Evolutionary conservation across 352 stramenopile species (phyloP).

Genomic region (Pythium volutum): DNA sequence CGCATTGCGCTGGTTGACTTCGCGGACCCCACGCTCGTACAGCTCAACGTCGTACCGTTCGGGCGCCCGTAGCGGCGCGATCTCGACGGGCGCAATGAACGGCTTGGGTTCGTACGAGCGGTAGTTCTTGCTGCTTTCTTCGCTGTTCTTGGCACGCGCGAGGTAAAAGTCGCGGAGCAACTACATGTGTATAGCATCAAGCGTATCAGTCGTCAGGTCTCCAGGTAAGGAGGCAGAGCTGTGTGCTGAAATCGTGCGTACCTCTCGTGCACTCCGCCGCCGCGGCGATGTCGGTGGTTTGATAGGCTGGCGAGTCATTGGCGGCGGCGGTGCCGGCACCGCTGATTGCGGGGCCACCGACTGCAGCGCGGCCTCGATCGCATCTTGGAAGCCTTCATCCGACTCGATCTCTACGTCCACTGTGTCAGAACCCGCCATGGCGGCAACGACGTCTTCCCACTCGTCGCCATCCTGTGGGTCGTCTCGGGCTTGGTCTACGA

Average conservation of each 20-base stretch:
- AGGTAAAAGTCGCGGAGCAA: conserved; percentile 56
- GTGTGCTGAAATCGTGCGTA: background rate
- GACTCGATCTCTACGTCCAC: conserved; percentile 13
- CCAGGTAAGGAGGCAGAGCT: background rate
- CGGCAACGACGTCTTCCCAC: conserved; percentile 43
- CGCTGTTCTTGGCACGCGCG: conserved; percentile 42
- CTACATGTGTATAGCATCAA: conserved; percentile 14
- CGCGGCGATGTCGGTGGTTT: conserved; percentile 2
- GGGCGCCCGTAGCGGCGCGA: conserved; percentile 32
- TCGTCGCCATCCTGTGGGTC: conserved; percentile 27
- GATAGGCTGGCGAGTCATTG: background rate
- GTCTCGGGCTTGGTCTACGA: background rate
- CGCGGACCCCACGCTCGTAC: conserved; percentile 18
- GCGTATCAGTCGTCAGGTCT: background rate
- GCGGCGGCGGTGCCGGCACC: background rate
- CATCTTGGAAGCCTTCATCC: conserved; percentile 10
- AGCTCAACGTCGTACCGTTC: conserved; percentile 21
- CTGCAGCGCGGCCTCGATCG: conserved; percentile 15
- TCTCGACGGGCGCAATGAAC: conserved; percentile 18
- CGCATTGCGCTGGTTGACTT: conserved; percentile 23
- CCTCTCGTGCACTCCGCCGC: conserved; percentile 13
- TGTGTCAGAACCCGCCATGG: background rate
- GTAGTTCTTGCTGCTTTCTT: conserved; percentile 41
- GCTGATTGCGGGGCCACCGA: background rate
- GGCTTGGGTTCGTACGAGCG: conserved; percentile 19